Conservation (phyloP, 108 stramenopile genomes). For the Conticribra guillardii region DNA sequence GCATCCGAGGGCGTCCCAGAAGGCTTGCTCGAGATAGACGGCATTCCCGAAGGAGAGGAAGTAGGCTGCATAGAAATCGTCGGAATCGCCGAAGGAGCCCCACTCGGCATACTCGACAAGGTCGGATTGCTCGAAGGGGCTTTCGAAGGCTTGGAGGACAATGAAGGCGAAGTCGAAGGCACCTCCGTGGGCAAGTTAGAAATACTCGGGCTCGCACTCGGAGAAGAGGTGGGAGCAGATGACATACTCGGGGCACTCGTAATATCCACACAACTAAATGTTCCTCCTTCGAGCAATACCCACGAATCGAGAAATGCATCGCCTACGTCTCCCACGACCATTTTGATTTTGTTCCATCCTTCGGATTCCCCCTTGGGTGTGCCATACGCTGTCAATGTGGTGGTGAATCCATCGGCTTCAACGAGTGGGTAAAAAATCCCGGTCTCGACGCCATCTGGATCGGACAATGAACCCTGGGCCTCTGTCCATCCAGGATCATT, state of each 20-base stretch:
- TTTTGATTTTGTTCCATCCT: conserved; percentile 34
- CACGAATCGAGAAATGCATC: conserved; percentile 42
- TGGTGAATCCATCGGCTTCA: conserved; percentile 52
- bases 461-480: conserved; percentile 10
- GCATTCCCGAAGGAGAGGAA: not conserved
- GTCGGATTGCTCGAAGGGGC: conserved; percentile 10
- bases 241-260: conserved; percentile 25
- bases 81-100: not conserved
- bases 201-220: not conserved
- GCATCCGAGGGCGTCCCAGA: not conserved
- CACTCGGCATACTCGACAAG: not conserved
- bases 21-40: conserved; percentile 1
- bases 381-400: conserved; percentile 32
- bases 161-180: conserved; percentile 7
- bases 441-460: conserved; percentile 2
- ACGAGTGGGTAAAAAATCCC: conserved; percentile 16
- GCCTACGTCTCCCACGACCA: conserved; percentile 41
- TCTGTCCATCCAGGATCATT: conserved; percentile 43
- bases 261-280: conserved; percentile 41
- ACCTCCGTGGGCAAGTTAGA: not conserved
- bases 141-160: conserved; percentile 2
- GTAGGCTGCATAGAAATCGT: conserved; percentile 5
- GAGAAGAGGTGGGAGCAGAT: not conserved
- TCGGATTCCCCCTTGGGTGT: not conserved
- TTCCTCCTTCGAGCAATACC: conserved; percentile 33